These are phyloP conservation scores for Coemansia sp. DNA, from an alignment of 192 early-diverging fungal genomes.

Conservation along the genomic window DNA sequence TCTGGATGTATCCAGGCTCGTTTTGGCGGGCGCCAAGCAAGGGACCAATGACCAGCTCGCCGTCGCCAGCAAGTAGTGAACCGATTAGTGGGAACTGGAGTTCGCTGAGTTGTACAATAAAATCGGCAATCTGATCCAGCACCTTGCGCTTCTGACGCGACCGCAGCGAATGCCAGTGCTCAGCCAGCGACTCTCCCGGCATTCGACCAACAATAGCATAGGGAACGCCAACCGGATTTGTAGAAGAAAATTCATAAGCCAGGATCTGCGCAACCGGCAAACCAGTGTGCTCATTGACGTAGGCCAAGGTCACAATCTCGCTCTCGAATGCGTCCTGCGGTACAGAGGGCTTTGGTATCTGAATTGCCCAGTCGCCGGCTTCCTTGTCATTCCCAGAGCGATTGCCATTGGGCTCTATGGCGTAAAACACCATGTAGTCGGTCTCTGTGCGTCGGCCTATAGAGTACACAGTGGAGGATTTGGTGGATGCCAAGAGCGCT, in stretches of 20 bases:
- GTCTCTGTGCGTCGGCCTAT: conserved; percentile 24
- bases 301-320: conserved; percentile 36
- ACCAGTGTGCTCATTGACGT: conserved; percentile 16
- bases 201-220: conserved; percentile 20
- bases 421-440: conserved; percentile 41
- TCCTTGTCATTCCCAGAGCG: not conserved
- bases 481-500: not conserved
- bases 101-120: conserved; percentile 28
- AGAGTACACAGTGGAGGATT: not conserved
- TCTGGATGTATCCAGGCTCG: conserved; percentile 24
- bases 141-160: conserved; percentile 22
- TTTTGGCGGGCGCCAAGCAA: conserved; percentile 28
- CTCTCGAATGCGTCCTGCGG: conserved; percentile 26
- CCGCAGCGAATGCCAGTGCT: conserved; percentile 17
- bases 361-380: conserved; percentile 8
- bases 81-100: conserved; percentile 32
- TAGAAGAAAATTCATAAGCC: conserved; percentile 21
- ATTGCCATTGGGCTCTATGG: not conserved
- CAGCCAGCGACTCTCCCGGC: conserved; percentile 15
- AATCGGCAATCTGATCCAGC: conserved; percentile 34
- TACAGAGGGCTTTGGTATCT: conserved; percentile 34
- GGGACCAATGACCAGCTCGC: conserved; percentile 20
- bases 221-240: conserved; percentile 34
- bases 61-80: conserved; percentile 15
- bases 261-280: conserved; percentile 17